Evolutionary conservation across 164 flowering plant genomes (phyloP).

Genomic region (Vitis vinifera): DNA sequence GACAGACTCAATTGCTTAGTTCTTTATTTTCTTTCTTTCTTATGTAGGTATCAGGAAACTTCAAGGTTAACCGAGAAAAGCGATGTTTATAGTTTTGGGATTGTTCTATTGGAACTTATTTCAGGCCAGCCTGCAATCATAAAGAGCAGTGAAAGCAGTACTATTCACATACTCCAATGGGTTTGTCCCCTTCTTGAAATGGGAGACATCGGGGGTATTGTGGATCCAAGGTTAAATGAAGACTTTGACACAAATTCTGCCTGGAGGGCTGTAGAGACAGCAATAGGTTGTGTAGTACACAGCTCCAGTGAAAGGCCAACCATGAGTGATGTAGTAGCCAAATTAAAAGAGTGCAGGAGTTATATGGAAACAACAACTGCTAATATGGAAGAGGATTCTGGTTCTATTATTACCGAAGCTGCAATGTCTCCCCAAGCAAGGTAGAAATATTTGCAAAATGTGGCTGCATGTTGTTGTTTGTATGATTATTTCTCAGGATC

Average conservation of each 20-base stretch:
- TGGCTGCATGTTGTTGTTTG: too few species aligned
- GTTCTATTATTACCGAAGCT: too few species aligned
- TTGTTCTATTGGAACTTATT: slow-evolving; percentile 50
- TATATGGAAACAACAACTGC: too few species aligned
- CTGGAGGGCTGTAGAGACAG: not conserved
- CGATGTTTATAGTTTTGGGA: slow-evolving; percentile 54
- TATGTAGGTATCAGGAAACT: slow-evolving; percentile 28
- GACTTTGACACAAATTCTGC: not conserved
- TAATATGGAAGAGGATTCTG: too few species aligned
- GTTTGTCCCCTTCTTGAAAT: not conserved
- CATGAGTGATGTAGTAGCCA: not conserved
- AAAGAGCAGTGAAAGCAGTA: slow-evolving; percentile 5
- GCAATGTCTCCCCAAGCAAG: too few species aligned
- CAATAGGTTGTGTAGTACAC: not conserved
- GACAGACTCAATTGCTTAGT: too few species aligned
- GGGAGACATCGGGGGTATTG: not conserved
- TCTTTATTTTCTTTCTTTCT: not conserved
- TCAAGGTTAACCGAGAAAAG: slow-evolving; percentile 27
- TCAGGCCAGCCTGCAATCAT: slow-evolving; percentile 34
- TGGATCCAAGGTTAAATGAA: not conserved
- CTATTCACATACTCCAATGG: slow-evolving; percentile 33
- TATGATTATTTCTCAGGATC: too few species aligned
- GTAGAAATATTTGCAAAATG: too few species aligned
- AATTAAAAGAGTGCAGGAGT: not conserved
- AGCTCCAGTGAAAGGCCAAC: not conserved